Base-by-base conservation (phyloP, 2,329 filamentous ascomycete genomes). In the Beauveria sp. region DNA sequence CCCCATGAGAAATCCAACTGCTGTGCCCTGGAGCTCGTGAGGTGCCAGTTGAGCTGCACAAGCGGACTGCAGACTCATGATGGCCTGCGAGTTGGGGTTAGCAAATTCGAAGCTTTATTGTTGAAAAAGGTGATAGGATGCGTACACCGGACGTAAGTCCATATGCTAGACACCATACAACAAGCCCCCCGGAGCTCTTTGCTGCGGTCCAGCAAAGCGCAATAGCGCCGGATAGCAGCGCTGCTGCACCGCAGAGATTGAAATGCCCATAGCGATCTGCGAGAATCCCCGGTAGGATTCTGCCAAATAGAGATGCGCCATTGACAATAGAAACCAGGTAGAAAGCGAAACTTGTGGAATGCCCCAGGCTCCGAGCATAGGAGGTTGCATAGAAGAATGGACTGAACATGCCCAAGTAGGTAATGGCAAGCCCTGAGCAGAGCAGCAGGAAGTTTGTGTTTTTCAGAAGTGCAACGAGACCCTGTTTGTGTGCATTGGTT, bases 291-390 rank as follows among this genome's bases (percentile, higher is more conserved):
- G 90, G 89, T 0, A 91, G 75, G 69, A 86, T 87, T 20, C 92
- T 85, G 0, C 92, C 92, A 14, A 95, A 76, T 40, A 89, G 85
- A 0, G 86, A 90, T 12, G 87, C 89, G 0, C 84, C 88, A 70
- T 95, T 96, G 68, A 96, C 79, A 62, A 96, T 86, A 1, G 90
- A 87, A n/a, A 95, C 76, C 55, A 93, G 79, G 68, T 91, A 86
- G 67, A 89, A 90, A 1, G 88, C 83, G 65, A 93, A 87, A 1
- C 77, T 73, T 0, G 78, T 69, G 8, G 54, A 57, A 48, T 57
- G 54, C 12, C 54, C 54, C 26, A 48, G 24, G 18, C 42, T 34
- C 26, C 48, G 74, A 0, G 88, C 85, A 70, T 91, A 96, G 5
- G 83, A 87, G 8, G 87, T 88, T 16, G 95, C 83, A 68, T 92